Conservation (phyloP, 2,329 filamentous ascomycete species). For the Gaeumannomyces sp. region DNA sequence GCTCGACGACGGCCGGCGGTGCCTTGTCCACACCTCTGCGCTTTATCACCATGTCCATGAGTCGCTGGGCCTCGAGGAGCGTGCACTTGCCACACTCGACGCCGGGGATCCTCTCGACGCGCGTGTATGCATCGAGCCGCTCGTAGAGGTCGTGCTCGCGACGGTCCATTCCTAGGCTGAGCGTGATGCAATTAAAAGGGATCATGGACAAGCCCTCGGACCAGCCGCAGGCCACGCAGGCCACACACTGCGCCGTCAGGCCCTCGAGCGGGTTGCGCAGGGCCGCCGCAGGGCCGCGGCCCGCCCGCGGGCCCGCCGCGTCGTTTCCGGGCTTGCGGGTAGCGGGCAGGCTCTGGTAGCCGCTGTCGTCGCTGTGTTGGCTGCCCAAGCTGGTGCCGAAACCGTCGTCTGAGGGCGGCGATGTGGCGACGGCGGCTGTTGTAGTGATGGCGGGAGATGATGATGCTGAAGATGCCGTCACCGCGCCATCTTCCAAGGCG, state of each 20-base stretch:
- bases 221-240: slow-evolving; percentile 78
- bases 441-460: background rate
- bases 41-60: slow-evolving; percentile 42
- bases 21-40: slow-evolving; percentile 23
- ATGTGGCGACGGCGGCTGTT: background rate
- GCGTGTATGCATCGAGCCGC: slow-evolving; percentile 77
- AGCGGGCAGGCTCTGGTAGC: slow-evolving; percentile 43
- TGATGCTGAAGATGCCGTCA: background rate
- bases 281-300: background rate
- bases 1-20: slow-evolving; percentile 32
- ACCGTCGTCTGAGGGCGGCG: slow-evolving; percentile 4
- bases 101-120: slow-evolving; percentile 77
- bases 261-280: slow-evolving; percentile 79
- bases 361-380: slow-evolving; percentile 50
- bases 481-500: slow-evolving; percentile 19
- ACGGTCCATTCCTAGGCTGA: slow-evolving; percentile 64
- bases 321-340: slow-evolving; percentile 25
- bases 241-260: slow-evolving; percentile 78
- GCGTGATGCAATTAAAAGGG: slow-evolving; percentile 87
- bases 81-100: slow-evolving; percentile 93
- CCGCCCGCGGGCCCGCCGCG: background rate
- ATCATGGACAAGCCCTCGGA: slow-evolving; percentile 85
- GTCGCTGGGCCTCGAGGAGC: slow-evolving; percentile 50
- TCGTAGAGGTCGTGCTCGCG: slow-evolving; percentile 65
- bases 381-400: slow-evolving; percentile 31